A percentile compares a stretch with the other conserved stretches of the same genome.
phyloP scores from a whole-genome alignment of 2,329 filamentous ascomycete species.

The Aspergillus spinulosporus region DNA sequence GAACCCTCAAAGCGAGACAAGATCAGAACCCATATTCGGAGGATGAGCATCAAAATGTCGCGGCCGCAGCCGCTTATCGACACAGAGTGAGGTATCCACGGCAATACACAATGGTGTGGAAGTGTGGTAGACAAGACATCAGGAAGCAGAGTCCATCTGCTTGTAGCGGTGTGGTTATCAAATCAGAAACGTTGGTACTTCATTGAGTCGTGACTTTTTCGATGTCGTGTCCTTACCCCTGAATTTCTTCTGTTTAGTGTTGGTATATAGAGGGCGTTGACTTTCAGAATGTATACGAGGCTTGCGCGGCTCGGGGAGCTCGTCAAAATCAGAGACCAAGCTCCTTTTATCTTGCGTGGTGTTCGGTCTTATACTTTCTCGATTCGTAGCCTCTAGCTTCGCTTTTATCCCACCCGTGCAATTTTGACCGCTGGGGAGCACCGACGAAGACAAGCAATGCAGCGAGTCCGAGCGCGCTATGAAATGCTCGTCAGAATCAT shows the following conservation, averaged over 20 bases:
- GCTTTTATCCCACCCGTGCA: neutral
- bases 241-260: constrained; percentile 18
- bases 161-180: constrained; percentile 23
- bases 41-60: constrained; percentile 30
- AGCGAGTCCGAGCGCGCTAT: neutral
- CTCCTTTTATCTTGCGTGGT: constrained; percentile 6
- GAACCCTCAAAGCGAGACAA: constrained; percentile 31
- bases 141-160: neutral
- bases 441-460: neutral
- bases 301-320: constrained; percentile 34
- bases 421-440: neutral
- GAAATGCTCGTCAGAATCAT: constrained; percentile 39
- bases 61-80: constrained; percentile 22
- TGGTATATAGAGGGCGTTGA: constrained; percentile 18
- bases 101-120: neutral
- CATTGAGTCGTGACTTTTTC: constrained; percentile 43
- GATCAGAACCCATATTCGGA: constrained; percentile 32
- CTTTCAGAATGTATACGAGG: constrained; percentile 25
- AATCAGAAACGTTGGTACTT: constrained; percentile 48
- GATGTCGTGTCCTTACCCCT: constrained; percentile 26
- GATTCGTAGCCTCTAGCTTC: constrained; percentile 6
- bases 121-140: neutral
- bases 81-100: constrained; percentile 11
- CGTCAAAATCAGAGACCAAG: constrained; percentile 34
- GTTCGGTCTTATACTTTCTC: constrained; percentile 17